Conservation (phyloP, 2,329 filamentous ascomycete genomes). For the Hypoxylon sp. region DNA sequence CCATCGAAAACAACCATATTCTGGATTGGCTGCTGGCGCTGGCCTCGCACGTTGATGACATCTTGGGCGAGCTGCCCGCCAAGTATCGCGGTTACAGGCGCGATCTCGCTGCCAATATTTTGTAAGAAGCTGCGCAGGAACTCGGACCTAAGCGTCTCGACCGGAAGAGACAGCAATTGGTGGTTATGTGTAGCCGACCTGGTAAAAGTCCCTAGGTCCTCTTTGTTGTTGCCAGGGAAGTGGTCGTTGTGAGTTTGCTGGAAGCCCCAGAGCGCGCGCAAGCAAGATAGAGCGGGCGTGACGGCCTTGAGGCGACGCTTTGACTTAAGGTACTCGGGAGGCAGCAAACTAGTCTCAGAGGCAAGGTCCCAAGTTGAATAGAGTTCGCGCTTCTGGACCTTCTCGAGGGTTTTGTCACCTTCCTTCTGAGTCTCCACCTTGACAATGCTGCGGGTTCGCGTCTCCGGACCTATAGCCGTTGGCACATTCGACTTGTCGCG, state of each 20-base stretch:
- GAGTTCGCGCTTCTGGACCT: conserved; percentile 90
- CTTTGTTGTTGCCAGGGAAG: conserved; percentile 68
- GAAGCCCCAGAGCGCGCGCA: conserved; percentile 93
- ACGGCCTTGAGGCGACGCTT: conserved; percentile 80
- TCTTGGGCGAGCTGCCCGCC: conserved; percentile 95
- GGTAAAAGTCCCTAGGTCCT: conserved; percentile 84
- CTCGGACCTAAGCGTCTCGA: conserved; percentile 76
- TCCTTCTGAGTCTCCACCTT: conserved; percentile 79
- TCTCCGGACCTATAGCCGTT: conserved; percentile 75
- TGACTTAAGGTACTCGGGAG: conserved; percentile 77
- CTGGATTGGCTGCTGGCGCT: conserved; percentile 93
- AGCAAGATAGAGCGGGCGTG: conserved; percentile 86
- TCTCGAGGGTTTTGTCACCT: conserved; percentile 80
- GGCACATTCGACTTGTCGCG: conserved; percentile 84
- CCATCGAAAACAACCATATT: conserved; percentile 95
- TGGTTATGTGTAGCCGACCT: conserved; percentile 83
- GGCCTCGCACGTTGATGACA: conserved; percentile 94
- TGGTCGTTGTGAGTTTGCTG: conserved; percentile 69
- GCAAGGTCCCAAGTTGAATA: conserved; percentile 92
- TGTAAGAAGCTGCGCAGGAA: conserved; percentile 88
- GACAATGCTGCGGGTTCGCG: conserved; percentile 82
- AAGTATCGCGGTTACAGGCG: conserved; percentile 88
- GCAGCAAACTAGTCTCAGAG: conserved; percentile 80
- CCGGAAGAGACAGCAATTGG: conserved; percentile 78
- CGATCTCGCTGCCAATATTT: conserved; percentile 86